Percentiles rank a stretch among this genome's conserved stretches.
phyloP scores from a whole-genome alignment of 768 basidiomycete species.

The Tephrocybe rancida region DNA sequence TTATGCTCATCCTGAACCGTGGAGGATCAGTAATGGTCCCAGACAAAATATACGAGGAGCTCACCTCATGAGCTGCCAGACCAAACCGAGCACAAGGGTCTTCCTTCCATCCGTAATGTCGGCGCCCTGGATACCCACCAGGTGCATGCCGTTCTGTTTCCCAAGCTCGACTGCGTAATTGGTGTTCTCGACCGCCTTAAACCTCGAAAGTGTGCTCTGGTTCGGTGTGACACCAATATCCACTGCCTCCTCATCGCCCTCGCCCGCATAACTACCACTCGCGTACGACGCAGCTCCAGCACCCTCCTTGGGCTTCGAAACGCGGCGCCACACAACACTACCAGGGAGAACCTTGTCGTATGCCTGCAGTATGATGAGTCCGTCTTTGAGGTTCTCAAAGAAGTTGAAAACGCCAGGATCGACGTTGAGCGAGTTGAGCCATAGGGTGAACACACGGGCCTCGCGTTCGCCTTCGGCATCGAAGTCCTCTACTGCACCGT shows the following conservation, averaged over 20 bases:
- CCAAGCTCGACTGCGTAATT: slow-evolving; percentile 95
- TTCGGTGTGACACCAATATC: slow-evolving; percentile 84
- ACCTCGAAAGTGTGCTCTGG: slow-evolving; percentile 85
- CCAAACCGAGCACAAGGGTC: slow-evolving; percentile 92
- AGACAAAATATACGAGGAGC: neutral
- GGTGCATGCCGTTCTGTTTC: slow-evolving; percentile 89
- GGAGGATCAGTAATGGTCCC: neutral
- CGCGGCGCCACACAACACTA: slow-evolving; percentile 91
- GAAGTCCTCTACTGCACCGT: slow-evolving; percentile 91
- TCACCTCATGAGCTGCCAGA: slow-evolving; percentile 97
- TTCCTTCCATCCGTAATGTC: slow-evolving; percentile 95
- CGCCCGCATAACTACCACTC: slow-evolving; percentile 36
- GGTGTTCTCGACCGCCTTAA: slow-evolving; percentile 98
- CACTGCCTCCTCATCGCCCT: slow-evolving; percentile 71
- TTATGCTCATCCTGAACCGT: slow-evolving; percentile 73
- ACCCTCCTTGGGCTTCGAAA: slow-evolving; percentile 89
- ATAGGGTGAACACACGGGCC: slow-evolving; percentile 95
- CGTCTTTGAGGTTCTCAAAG: slow-evolving; percentile 95
- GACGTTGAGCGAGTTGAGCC: slow-evolving; percentile 97
- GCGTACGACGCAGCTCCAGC: slow-evolving; percentile 43
- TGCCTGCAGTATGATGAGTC: slow-evolving; percentile 88
- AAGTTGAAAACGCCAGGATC: slow-evolving; percentile 96
- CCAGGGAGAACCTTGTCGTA: slow-evolving; percentile 96
- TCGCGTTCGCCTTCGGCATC: slow-evolving; percentile 99
- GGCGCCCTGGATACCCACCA: slow-evolving; percentile 97